These are phyloP conservation scores for Exophiala xenobiotica DNA, from an alignment of 2,329 filamentous ascomycete genomes.

Conservation along the genomic window DNA sequence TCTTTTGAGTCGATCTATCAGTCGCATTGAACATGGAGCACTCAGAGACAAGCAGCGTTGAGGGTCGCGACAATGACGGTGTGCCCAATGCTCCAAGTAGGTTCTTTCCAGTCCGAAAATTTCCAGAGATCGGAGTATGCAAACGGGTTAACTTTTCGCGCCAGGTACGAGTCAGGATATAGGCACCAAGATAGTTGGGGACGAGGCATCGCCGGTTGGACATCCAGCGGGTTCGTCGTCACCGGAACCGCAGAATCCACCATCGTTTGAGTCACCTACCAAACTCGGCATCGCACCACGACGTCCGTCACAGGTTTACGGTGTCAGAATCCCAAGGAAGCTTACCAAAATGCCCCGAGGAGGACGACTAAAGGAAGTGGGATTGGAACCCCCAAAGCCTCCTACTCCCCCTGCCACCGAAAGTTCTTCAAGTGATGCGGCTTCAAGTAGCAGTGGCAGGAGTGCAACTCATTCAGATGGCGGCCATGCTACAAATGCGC, in stretches of 20 bases:
- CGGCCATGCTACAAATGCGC: not conserved
- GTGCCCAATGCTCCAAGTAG: not conserved
- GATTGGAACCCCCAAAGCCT: not conserved
- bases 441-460: not conserved
- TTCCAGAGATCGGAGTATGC: not conserved
- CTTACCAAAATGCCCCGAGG: not conserved
- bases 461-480: not conserved
- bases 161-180: not conserved
- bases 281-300: not conserved
- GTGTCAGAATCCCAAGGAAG: not conserved
- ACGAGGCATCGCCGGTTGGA: not conserved
- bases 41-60: not conserved
- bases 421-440: not conserved
- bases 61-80: not conserved
- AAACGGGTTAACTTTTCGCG: not conserved
- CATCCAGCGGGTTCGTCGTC: not conserved
- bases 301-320: not conserved
- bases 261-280: not conserved
- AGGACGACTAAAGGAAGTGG: not conserved
- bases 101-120: not conserved
- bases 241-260: not conserved
- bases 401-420: not conserved
- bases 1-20: not conserved
- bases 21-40: not conserved
- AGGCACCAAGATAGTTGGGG: not conserved